Percentiles rank a stretch among this genome's conserved stretches.
Evolutionary conservation across 805 yeast species (phyloP).

Genomic region (Lachancea lanzarotensis): DNA sequence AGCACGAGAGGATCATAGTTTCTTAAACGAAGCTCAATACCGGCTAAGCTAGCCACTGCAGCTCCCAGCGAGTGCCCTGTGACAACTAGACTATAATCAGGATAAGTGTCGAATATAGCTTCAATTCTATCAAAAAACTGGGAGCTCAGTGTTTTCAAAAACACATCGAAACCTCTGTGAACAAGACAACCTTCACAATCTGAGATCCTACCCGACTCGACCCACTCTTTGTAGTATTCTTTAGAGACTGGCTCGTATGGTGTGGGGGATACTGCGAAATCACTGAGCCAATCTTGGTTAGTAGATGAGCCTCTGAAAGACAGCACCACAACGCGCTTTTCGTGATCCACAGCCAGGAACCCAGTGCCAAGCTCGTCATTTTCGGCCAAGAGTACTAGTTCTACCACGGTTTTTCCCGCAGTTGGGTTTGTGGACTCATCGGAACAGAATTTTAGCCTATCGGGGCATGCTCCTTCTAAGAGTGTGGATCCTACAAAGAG

Average conservation of each 20-base stretch:
- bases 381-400: constrained; percentile 37
- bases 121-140: constrained; percentile 35
- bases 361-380: constrained; percentile 50
- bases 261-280: constrained; percentile 44
- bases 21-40: constrained; percentile 49
- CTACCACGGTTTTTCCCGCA: constrained; percentile 30
- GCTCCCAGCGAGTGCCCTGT: constrained; percentile 78
- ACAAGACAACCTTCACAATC: constrained; percentile 48
- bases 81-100: constrained; percentile 45
- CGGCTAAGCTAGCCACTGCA: constrained; percentile 58
- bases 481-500: constrained; percentile 22
- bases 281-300: constrained; percentile 54
- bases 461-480: constrained; percentile 32
- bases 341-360: constrained; percentile 44
- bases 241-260: constrained; percentile 41
- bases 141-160: constrained; percentile 38
- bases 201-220: constrained; percentile 18
- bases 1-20: constrained; percentile 51
- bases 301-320: constrained; percentile 62
- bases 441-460: constrained; percentile 27
- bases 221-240: constrained; percentile 18
- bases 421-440: constrained; percentile 24
- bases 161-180: constrained; percentile 58
- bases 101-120: constrained; percentile 32
- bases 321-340: constrained; percentile 38